phyloP scores from a whole-genome alignment of 2,329 filamentous ascomycete genomes.

The Penicillium sp. region DNA sequence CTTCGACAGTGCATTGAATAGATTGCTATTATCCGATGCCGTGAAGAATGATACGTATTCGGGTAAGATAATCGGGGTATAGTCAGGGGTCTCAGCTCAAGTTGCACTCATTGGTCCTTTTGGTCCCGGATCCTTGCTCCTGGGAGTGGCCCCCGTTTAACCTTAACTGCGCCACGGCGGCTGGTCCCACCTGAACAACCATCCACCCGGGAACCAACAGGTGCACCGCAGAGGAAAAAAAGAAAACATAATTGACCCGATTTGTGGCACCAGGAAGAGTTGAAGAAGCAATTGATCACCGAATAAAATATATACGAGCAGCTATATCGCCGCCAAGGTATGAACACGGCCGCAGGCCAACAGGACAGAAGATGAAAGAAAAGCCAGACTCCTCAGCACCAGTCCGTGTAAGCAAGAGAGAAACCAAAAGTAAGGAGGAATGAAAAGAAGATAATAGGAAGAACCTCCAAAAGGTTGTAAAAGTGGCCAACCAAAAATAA shows the following conservation, averaged over 20 bases:
- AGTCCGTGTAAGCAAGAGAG: slow-evolving; percentile 30
- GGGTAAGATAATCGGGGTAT: background rate
- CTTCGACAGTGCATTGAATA: no score
- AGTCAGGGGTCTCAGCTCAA: background rate
- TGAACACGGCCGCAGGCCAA: slow-evolving; percentile 23
- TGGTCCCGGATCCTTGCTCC: background rate
- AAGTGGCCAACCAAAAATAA: slow-evolving; percentile 19
- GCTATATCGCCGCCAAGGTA: slow-evolving; percentile 16
- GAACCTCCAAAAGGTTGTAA: background rate
- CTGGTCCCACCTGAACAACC: background rate
- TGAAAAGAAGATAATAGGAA: background rate
- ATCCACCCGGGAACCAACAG: background rate
- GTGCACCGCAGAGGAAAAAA: no score
- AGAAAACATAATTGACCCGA: no score
- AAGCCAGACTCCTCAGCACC: slow-evolving; percentile 29
- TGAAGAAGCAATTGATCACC: slow-evolving; percentile 2
- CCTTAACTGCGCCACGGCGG: slow-evolving; percentile 2
- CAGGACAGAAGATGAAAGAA: background rate
- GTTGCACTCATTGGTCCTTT: background rate
- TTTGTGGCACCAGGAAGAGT: no score
- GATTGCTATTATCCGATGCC: no score
- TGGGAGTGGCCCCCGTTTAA: slow-evolving; percentile 3
- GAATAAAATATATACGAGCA: slow-evolving; percentile 25
- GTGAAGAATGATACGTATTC: no score
- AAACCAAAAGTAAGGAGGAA: slow-evolving; percentile 13